Percentiles rank a stretch among this genome's conserved stretches.
These are phyloP conservation scores for Dothideomycetes sp. DNA, from an alignment of 2,329 filamentous ascomycete species.

Conservation along the genomic window DNA sequence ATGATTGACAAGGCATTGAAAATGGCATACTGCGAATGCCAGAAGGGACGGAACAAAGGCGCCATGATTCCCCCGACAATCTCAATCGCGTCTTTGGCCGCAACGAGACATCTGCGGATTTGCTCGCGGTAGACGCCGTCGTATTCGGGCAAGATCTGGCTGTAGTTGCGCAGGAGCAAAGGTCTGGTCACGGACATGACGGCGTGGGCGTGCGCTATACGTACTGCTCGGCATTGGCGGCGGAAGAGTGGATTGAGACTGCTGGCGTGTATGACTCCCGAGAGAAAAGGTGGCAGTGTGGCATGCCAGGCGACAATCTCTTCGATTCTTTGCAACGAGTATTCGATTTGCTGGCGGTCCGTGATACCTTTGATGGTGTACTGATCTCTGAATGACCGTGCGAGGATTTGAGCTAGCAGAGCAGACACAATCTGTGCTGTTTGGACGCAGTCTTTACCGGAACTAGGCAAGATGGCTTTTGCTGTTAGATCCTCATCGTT, in stretches of 20 bases:
- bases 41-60: slow-evolving; percentile 5
- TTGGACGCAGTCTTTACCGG: slow-evolving; percentile 28
- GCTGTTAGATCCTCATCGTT: slow-evolving; percentile 47
- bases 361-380: slow-evolving; percentile 23
- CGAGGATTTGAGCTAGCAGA: slow-evolving; percentile 24
- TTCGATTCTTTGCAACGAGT: too few relatives aligned
- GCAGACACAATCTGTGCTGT: slow-evolving; percentile 36
- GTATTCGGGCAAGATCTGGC: background rate
- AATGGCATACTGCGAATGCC: background rate
- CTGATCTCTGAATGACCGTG: slow-evolving; percentile 21
- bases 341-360: slow-evolving; percentile 25
- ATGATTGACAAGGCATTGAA: slow-evolving; percentile 2
- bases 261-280: slow-evolving; percentile 32
- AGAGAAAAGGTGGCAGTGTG: too few relatives aligned
- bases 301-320: too few relatives aligned
- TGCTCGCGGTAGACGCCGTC: background rate
- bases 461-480: slow-evolving; percentile 12
- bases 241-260: slow-evolving; percentile 34
- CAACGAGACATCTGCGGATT: slow-evolving; percentile 2
- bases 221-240: slow-evolving; percentile 21
- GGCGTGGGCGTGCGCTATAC: slow-evolving; percentile 22
- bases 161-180: slow-evolving; percentile 13
- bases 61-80: slow-evolving; percentile 1
- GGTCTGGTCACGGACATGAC: slow-evolving; percentile 25
- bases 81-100: slow-evolving; percentile 5